Percentiles rank a stretch among this genome's conserved stretches.
These are phyloP conservation scores for Saccharomycopsis phalli DNA, from an alignment of 1,139 yeast genomes.

Conservation along the genomic window DNA sequence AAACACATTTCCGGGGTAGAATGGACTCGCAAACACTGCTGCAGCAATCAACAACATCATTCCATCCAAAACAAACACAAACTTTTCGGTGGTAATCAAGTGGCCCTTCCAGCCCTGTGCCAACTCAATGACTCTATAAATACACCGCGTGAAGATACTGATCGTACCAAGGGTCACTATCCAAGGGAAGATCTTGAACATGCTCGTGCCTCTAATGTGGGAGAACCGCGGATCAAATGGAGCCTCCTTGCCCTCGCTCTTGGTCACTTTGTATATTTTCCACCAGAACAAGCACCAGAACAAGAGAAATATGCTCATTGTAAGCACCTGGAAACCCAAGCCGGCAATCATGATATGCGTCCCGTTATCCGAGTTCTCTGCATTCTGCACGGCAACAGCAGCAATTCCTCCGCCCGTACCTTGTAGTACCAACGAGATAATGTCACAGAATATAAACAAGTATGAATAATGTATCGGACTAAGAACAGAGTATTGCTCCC, in stretches of 20 bases:
- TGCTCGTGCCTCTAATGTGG: constrained; percentile 19
- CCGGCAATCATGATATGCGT: constrained; percentile 78
- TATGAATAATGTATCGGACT: constrained; percentile 72
- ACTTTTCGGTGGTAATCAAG: constrained; percentile 62
- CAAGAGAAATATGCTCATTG: constrained; percentile 56
- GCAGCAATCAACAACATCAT: constrained; percentile 46
- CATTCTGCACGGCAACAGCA: constrained; percentile 34
- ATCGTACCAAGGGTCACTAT: constrained; percentile 47
- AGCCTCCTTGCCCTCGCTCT: constrained; percentile 25
- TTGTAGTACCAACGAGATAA: constrained; percentile 63
- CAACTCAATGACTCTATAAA: constrained; percentile 74
- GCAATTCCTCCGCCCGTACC: constrained; percentile 80
- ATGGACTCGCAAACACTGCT: constrained; percentile 36
- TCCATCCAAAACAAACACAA: constrained; percentile 70
- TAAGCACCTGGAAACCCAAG: constrained; percentile 64
- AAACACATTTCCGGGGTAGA: constrained; percentile 57
- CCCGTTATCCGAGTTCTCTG: constrained; percentile 40
- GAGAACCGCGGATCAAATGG: constrained; percentile 22
- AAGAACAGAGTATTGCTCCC: constrained; percentile 49
- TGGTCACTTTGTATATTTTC: constrained; percentile 36
- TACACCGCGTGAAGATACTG: constrained; percentile 60
- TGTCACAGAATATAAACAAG: constrained; percentile 58
- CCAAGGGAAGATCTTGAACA: constrained; percentile 40
- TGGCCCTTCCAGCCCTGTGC: constrained; percentile 71
- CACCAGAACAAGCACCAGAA: constrained; percentile 49